Percentiles rank a stretch among this genome's conserved stretches.
Conservation (phyloP, 306 rosid species). For the Quercus aquifolioides region DNA sequence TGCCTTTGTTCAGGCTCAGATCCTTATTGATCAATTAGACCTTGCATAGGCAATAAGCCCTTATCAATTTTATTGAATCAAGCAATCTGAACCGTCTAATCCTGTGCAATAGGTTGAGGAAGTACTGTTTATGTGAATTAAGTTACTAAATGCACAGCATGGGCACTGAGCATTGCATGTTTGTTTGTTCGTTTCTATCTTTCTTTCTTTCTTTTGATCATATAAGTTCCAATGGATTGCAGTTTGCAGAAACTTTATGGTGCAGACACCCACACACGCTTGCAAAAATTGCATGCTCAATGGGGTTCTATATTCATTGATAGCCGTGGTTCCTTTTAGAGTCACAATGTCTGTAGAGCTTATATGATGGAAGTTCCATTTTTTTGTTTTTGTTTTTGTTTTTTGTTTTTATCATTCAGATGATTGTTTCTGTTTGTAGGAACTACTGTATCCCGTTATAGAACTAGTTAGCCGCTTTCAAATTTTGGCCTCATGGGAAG, state of each 20-base stretch:
- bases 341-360: background rate
- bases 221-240: constrained; percentile 6
- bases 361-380: background rate
- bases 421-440: constrained; percentile 56
- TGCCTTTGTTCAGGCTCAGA: constrained; percentile 2
- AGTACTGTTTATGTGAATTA: background rate
- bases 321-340: background rate
- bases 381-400: constrained; percentile 25
- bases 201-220: background rate
- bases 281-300: background rate
- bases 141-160: background rate
- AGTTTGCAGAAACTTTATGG: constrained; percentile 1
- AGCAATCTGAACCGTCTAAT: background rate
- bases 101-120: background rate
- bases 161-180: background rate
- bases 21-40: background rate
- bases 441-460: constrained; percentile 67
- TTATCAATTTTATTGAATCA: background rate
- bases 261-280: background rate
- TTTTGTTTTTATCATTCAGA: constrained; percentile 16
- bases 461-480: constrained; percentile 43
- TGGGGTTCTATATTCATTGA: constrained; percentile 20
- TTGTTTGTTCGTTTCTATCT: background rate
- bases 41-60: background rate
- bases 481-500: constrained; percentile 72